Percentiles rank a stretch among this genome's conserved stretches.
phyloP scores from a whole-genome alignment of 257 asterid genomes.

The Rubia yunnanensis region DNA sequence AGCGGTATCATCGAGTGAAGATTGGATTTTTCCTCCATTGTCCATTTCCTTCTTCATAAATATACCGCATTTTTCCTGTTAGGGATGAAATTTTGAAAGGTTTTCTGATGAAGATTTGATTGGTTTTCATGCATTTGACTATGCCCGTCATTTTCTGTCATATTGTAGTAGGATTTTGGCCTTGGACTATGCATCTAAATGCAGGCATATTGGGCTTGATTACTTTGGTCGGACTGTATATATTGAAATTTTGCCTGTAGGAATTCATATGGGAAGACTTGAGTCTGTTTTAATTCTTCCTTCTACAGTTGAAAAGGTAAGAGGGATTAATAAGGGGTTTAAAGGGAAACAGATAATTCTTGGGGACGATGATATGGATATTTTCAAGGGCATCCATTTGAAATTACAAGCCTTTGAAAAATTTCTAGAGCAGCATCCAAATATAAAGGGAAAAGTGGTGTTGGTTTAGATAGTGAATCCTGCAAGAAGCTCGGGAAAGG shows the following conservation, averaged over 20 bases:
- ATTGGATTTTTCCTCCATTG: no score
- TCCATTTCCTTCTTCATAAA: no score
- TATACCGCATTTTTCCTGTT: slow-evolving; percentile 37
- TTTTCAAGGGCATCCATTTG: no score
- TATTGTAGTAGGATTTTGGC: slow-evolving; percentile 45
- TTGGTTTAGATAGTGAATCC: no score
- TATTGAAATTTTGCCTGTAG: slow-evolving; percentile 45
- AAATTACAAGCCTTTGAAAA: no score
- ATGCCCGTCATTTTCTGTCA: slow-evolving; percentile 45
- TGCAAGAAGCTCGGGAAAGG: no score
- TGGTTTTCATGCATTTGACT: slow-evolving; percentile 44
- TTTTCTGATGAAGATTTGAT: slow-evolving; percentile 33
- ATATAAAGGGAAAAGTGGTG: no score
- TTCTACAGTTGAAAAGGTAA: no score
- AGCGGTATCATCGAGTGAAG: slow-evolving; percentile 46
- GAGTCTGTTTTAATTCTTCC: slow-evolving; percentile 29
- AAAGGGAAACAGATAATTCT: no score
- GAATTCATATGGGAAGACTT: slow-evolving; percentile 40
- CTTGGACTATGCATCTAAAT: slow-evolving; percentile 35
- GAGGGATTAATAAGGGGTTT: no score
- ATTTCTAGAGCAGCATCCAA: no score
- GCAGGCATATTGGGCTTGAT: slow-evolving; percentile 44
- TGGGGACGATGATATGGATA: no score
- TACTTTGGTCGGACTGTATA: slow-evolving; percentile 42
- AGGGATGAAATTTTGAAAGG: slow-evolving; percentile 44